A percentile compares a stretch with the other conserved stretches of the same genome.
phyloP scores from a whole-genome alignment of 768 basidiomycete genomes.

The Butyriboletus loyo region DNA sequence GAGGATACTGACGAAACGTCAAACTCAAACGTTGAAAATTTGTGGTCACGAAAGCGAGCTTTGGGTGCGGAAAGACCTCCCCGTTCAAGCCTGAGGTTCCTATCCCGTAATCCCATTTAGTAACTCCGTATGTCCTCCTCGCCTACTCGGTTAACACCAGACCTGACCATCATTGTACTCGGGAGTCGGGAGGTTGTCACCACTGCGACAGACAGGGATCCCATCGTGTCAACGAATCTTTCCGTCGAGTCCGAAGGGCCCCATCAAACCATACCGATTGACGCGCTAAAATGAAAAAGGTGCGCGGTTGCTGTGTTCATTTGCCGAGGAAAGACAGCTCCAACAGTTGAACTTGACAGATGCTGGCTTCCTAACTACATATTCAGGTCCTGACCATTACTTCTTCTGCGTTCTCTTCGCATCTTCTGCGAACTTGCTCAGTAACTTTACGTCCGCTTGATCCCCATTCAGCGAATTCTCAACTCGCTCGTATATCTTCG shows the following conservation, averaged over 20 bases:
- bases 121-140: constrained; percentile 13
- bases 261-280: constrained; percentile 17
- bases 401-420: constrained; percentile 31
- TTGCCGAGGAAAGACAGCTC: constrained; percentile 13
- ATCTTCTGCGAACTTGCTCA: constrained; percentile 45
- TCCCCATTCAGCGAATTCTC: constrained; percentile 39
- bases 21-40: constrained; percentile 26
- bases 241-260: background rate
- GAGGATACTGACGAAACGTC: constrained; percentile 10
- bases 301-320: constrained; percentile 14
- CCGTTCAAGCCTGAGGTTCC: constrained; percentile 3
- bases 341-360: constrained; percentile 3
- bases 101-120: constrained; percentile 29
- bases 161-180: background rate
- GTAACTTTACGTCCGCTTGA: constrained; percentile 37
- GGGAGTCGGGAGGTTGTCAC: background rate
- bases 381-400: background rate
- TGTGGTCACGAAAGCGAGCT: constrained; percentile 18
- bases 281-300: constrained; percentile 22
- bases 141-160: constrained; percentile 14
- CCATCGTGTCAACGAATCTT: constrained; percentile 4
- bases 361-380: constrained; percentile 11
- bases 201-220: background rate
- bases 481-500: constrained; percentile 44
- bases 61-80: constrained; percentile 22